phyloP scores from a whole-genome alignment of 2,329 filamentous ascomycete species.

The Metarhizium robertsii region DNA sequence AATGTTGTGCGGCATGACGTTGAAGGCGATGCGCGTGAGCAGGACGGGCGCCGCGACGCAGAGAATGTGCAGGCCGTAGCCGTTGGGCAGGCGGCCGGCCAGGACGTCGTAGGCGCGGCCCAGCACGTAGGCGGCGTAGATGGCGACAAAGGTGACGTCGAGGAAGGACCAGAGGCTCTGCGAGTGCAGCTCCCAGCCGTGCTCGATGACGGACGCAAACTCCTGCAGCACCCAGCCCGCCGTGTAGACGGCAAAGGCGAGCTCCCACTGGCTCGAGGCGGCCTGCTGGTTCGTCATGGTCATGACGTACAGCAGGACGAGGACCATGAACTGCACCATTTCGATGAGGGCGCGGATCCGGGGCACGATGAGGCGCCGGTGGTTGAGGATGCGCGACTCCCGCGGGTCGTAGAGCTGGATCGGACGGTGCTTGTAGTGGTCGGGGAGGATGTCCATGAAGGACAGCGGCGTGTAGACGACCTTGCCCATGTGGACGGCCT shows the following conservation, averaged over 20 bases:
- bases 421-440: slow-evolving; percentile 62
- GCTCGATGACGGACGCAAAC: slow-evolving; percentile 55
- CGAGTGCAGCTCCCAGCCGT: slow-evolving; percentile 58
- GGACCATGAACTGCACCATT: slow-evolving; percentile 53
- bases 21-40: slow-evolving; percentile 62
- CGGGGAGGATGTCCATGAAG: slow-evolving; percentile 64
- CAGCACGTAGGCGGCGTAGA: slow-evolving; percentile 52
- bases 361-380: slow-evolving; percentile 63
- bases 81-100: slow-evolving; percentile 33
- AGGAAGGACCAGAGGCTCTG: slow-evolving; percentile 70
- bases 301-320: slow-evolving; percentile 52
- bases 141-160: slow-evolving; percentile 57
- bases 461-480: slow-evolving; percentile 62
- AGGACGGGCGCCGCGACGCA: slow-evolving; percentile 60
- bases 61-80: slow-evolving; percentile 55
- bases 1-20: slow-evolving; percentile 65
- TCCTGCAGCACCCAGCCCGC: slow-evolving; percentile 61
- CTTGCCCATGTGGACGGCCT: slow-evolving; percentile 58
- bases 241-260: slow-evolving; percentile 54
- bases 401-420: slow-evolving; percentile 62
- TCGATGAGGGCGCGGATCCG: slow-evolving; percentile 58
- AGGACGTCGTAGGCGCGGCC: slow-evolving; percentile 49
- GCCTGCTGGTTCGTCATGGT: slow-evolving; percentile 51
- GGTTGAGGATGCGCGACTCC: slow-evolving; percentile 56
- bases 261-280: slow-evolving; percentile 41